phyloP scores from a whole-genome alignment of 345 rosid genomes.

The Boechera stricta region DNA sequence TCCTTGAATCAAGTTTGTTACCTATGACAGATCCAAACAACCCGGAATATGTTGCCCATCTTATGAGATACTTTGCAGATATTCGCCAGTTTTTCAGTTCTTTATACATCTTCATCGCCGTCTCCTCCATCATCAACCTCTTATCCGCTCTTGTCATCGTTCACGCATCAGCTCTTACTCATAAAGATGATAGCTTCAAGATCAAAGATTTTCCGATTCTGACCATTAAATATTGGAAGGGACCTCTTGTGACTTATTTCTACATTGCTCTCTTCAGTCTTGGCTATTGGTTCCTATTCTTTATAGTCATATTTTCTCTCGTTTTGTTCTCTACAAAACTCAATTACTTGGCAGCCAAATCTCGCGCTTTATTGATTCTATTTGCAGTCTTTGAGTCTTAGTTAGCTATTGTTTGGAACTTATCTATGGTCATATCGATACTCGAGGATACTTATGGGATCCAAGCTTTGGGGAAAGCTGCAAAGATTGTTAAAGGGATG shows the following conservation, averaged over 20 bases:
- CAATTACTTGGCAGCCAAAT: neutral
- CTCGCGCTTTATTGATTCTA: neutral
- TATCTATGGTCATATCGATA: conserved; percentile 61
- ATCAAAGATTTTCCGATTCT: conserved; percentile 39
- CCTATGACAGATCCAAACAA: conserved; percentile 38
- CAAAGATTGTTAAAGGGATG: conserved; percentile 56
- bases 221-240: conserved; percentile 47
- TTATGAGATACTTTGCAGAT: conserved; percentile 38
- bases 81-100: conserved; percentile 31
- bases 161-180: conserved; percentile 48
- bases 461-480: conserved; percentile 66
- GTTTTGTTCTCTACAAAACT: conserved; percentile 10
- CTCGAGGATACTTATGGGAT: conserved; percentile 60
- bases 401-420: conserved; percentile 54
- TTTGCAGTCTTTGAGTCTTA: conserved; percentile 44
- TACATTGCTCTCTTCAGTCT: conserved; percentile 45
- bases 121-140: conserved; percentile 33
- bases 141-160: conserved; percentile 45
- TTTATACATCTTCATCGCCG: conserved; percentile 31
- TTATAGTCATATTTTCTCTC: conserved; percentile 28
- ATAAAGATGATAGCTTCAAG: conserved; percentile 38
- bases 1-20: conserved; percentile 33
- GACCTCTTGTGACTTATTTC: conserved; percentile 53
- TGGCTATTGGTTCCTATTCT: conserved; percentile 48
- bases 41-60: conserved; percentile 39